phyloP scores from a whole-genome alignment of 208 protist genomes.

The Naegleria fowleri region DNA sequence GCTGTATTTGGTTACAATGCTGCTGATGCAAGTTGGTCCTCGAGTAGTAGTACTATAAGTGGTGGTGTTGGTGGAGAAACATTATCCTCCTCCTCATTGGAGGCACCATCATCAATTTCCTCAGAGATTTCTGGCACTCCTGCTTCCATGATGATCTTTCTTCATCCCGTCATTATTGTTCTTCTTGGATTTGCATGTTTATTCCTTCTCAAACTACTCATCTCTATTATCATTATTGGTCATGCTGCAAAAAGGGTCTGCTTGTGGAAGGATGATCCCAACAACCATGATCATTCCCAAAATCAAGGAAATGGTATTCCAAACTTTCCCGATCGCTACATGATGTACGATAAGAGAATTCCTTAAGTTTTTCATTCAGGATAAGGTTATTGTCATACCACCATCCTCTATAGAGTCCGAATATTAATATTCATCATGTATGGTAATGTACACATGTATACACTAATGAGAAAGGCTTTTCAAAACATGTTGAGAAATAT shows the following conservation, averaged over 20 bases:
- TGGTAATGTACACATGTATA: too few species aligned
- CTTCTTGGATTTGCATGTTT: not conserved
- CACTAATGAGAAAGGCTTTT: too few species aligned
- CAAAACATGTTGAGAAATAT: too few species aligned
- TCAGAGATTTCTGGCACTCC: too few species aligned
- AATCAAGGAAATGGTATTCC: too few species aligned
- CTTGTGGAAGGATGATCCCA: not conserved
- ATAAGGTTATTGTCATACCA: too few species aligned
- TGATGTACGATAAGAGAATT: conserved; percentile 15
- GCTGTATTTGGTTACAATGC: not conserved
- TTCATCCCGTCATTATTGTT: not conserved
- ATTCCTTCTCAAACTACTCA: not conserved
- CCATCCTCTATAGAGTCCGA: too few species aligned
- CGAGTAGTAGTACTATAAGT: too few species aligned
- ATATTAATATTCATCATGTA: too few species aligned
- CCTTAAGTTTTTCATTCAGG: too few species aligned
- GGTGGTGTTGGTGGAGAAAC: too few species aligned
- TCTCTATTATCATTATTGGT: not conserved
- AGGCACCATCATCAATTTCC: not conserved
- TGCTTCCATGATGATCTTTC: not conserved
- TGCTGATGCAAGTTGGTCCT: not conserved
- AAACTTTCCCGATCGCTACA: not conserved
- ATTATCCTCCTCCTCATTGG: not conserved
- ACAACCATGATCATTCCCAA: not conserved
- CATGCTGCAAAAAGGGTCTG: not conserved